Base-by-base conservation (phyloP, 768 basidiomycete species). In the Boletus rubescentipes region DNA sequence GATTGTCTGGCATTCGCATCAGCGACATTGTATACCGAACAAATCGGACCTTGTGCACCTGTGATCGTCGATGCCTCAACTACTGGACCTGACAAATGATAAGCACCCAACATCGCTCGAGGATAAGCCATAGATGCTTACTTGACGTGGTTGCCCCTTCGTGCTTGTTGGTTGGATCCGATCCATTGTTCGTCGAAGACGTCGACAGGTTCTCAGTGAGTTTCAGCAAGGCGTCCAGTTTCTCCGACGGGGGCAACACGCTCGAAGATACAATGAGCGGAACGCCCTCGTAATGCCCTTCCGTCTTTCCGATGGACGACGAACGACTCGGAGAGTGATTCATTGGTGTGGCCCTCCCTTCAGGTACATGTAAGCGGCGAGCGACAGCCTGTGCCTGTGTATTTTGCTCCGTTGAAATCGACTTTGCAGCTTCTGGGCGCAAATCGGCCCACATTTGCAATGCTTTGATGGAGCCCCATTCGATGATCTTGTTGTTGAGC, bases 391-490 rank as follows among this genome's bases (percentile, higher is more conserved):
- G 75, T 8, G 79, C 79, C 55, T 81, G 80, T 2, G 65, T 76
- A 2, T 69, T 72, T 66, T 80, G 79, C 36, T 77, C 80, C 1
- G 63, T 65, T 16, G 76, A 73, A 31, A 80, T 72, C n/a, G 71
- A 73, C 60, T 73, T 77, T 21, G 75, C 79, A 23, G 71, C 75
- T 48, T 88, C 83, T 2, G 89, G 86, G 39, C 86, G 77, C 53
- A 87, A 73, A 66, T 92, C 91, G 11, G 91, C 91, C 87, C 90
- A 93, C 89, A 92, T 93, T 67, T 93, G 90, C 52, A 93, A 67
- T 6, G 90, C 91, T 68, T 93, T 93, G 74, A 99, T 98, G 4
- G 93, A 96, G 0, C 97, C 97, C 97, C 97, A 99, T 70, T 99
- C 97, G 56, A 96, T 91, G 67, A 98, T 95, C 77, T 99, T 99